These are phyloP conservation scores for Cylindrotheca closterium DNA, from an alignment of 108 stramenopile species.

Conservation along the genomic window DNA sequence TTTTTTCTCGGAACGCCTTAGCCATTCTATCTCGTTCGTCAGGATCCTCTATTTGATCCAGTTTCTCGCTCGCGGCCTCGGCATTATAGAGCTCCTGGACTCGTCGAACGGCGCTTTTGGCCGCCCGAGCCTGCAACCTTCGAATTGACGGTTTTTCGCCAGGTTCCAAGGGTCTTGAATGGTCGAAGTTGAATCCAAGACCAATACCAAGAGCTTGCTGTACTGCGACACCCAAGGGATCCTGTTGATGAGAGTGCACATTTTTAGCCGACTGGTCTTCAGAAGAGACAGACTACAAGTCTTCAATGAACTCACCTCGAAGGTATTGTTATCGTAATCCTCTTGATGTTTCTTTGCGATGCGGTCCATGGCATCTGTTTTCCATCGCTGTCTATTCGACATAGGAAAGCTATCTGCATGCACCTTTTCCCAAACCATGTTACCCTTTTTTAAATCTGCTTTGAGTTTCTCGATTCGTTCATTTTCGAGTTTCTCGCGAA, in stretches of 20 bases:
- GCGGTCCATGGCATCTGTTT: slow-evolving; percentile 35
- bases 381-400: slow-evolving; percentile 25
- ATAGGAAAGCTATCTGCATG: background rate
- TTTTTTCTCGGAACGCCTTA: slow-evolving; percentile 5
- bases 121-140: slow-evolving; percentile 71
- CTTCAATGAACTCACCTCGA: slow-evolving; percentile 10
- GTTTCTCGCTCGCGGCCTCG: slow-evolving; percentile 6
- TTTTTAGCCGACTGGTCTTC: background rate
- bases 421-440: slow-evolving; percentile 2
- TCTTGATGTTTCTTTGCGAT: slow-evolving; percentile 34
- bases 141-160: slow-evolving; percentile 50
- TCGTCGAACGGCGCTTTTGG: slow-evolving; percentile 76
- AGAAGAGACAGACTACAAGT: background rate
- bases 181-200: slow-evolving; percentile 72
- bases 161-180: slow-evolving; percentile 25
- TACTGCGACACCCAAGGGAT: slow-evolving; percentile 83
- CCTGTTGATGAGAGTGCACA: slow-evolving; percentile 8
- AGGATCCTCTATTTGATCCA: slow-evolving; percentile 10
- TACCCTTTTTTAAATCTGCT: background rate
- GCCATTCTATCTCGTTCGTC: slow-evolving; percentile 7
- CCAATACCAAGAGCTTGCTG: slow-evolving; percentile 78
- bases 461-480: slow-evolving; percentile 9
- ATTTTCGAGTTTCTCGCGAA: background rate
- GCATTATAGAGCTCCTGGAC: slow-evolving; percentile 26
- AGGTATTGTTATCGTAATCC: slow-evolving; percentile 20